Conservation (phyloP, 2,329 filamentous ascomycete species). For the Gnomoniopsis sp. region DNA sequence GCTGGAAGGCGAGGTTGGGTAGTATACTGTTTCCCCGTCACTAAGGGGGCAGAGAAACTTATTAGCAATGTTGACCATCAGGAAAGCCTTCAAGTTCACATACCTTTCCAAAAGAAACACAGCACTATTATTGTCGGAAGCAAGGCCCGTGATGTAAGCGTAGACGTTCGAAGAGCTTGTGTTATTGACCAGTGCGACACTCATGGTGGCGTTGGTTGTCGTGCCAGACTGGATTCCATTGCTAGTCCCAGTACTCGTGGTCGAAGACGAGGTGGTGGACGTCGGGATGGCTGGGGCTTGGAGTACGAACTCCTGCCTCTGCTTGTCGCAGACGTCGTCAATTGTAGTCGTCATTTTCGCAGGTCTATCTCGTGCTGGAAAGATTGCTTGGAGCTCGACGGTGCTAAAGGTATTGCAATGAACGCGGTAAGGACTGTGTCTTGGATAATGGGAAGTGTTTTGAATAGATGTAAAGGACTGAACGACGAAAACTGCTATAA, state of each 20-base stretch:
- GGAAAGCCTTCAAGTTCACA: not conserved
- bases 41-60: not conserved
- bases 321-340: constrained; percentile 24
- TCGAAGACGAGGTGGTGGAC: not conserved
- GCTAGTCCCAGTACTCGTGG: not conserved
- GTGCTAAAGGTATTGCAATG: not conserved
- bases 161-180: constrained; percentile 59
- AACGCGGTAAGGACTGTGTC: not conserved
- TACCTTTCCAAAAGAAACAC: constrained; percentile 57
- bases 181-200: constrained; percentile 63
- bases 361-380: not conserved
- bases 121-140: constrained; percentile 55
- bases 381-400: not conserved
- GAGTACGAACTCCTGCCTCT: constrained; percentile 24
- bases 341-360: constrained; percentile 27
- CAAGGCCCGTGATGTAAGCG: constrained; percentile 68
- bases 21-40: constrained; percentile 65
- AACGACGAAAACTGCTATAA: constrained; percentile 4
- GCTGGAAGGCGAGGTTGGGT: constrained; percentile 54
- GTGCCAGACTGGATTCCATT: not conserved
- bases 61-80: not conserved
- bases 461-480: not conserved
- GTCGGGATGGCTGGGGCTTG: constrained; percentile 17
- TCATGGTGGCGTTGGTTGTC: constrained; percentile 38
- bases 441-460: not conserved